Evolutionary conservation across 2,329 filamentous ascomycete genomes (phyloP).

Genomic region (Fusarium sterilihyphosum): DNA sequence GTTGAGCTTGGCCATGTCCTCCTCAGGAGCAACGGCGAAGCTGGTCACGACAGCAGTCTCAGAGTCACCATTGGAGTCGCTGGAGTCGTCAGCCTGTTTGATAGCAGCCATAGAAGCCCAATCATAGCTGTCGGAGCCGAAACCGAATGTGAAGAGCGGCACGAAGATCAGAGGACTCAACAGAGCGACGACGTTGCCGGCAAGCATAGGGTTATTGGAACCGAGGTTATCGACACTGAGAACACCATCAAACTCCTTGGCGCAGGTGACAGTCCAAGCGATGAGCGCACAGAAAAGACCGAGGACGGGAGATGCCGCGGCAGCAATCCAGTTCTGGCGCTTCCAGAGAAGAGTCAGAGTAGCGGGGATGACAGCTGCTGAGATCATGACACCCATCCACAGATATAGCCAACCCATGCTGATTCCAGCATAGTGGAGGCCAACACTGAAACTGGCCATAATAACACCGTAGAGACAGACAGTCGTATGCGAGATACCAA

Average conservation of each 20-base stretch:
- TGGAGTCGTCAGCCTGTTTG: slow-evolving; percentile 80
- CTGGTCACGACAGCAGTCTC: slow-evolving; percentile 11
- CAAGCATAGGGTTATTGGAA: slow-evolving; percentile 86
- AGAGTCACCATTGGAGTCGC: slow-evolving; percentile 63
- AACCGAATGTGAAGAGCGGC: slow-evolving; percentile 75
- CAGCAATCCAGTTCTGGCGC: slow-evolving; percentile 78
- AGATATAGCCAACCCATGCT: slow-evolving; percentile 91
- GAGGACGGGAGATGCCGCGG: slow-evolving; percentile 72
- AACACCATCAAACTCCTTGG: slow-evolving; percentile 72
- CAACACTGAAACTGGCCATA: slow-evolving; percentile 82
- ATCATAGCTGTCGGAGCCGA: slow-evolving; percentile 77
- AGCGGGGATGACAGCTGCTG: slow-evolving; percentile 83
- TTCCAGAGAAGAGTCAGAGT: slow-evolving; percentile 84
- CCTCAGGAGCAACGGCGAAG: slow-evolving; percentile 41
- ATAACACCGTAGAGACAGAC: slow-evolving; percentile 77
- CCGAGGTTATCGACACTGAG: slow-evolving; percentile 81
- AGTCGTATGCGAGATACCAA: slow-evolving; percentile 80
- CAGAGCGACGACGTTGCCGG: slow-evolving; percentile 84
- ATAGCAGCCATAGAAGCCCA: slow-evolving; percentile 86
- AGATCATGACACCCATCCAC: slow-evolving; percentile 93
- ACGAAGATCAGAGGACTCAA: slow-evolving; percentile 80
- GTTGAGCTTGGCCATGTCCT: slow-evolving; percentile 61
- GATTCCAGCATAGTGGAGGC: slow-evolving; percentile 77
- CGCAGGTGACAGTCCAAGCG: slow-evolving; percentile 77
- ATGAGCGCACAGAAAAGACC: slow-evolving; percentile 74